Base-by-base conservation (phyloP, 2,329 filamentous ascomycete genomes). In the Fusarium scirpi region DNA sequence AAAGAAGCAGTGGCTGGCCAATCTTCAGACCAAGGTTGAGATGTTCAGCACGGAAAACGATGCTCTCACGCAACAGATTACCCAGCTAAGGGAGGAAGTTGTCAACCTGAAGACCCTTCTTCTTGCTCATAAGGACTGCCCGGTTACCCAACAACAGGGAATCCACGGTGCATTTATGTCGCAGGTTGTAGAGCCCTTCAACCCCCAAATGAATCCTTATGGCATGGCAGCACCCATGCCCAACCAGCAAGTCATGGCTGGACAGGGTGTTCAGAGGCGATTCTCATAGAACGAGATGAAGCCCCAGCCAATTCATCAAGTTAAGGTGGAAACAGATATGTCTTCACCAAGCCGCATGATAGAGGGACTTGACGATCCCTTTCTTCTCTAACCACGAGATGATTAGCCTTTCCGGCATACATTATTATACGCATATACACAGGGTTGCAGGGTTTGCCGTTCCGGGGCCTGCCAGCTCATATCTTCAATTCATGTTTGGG, bases 1-100 rank as follows among this genome's bases (percentile, higher is more conserved):
- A 22, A 99, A 99, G 86, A 99, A 99, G 86, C 96, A 98, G 79
- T 99, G 96, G 96, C 88, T 98, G 62, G 92, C 93, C 32, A 98
- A 97, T 74, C 86, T 99, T 2, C 96, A 99, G 80, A 89, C 89
- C 59, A 98, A 98, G 81, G 95, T 98, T 18, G 96, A 99, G 80
- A 86, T 97, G 72, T 98, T 94, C 77, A 94, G 92, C 69, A 91
- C 87, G 1, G 96, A 99, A 81, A 98, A 98, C 70, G 96, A 99
- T 77, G 90, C 90, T 3, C 86, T 99, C 34, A 93, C 91, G 20
- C 86, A 90, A 5, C 95, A 96, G 69, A 94, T 98, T 62, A 91
- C 91, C 3, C 90, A 93, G 73, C 84, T 98, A 8, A 88, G 94
- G 29, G 95, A 98, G 77, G 96, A 99, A 78, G 93, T 98, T 64